Base-by-base conservation (phyloP, 129 eudicot genomes). In the Helianthus tuberosus region DNA sequence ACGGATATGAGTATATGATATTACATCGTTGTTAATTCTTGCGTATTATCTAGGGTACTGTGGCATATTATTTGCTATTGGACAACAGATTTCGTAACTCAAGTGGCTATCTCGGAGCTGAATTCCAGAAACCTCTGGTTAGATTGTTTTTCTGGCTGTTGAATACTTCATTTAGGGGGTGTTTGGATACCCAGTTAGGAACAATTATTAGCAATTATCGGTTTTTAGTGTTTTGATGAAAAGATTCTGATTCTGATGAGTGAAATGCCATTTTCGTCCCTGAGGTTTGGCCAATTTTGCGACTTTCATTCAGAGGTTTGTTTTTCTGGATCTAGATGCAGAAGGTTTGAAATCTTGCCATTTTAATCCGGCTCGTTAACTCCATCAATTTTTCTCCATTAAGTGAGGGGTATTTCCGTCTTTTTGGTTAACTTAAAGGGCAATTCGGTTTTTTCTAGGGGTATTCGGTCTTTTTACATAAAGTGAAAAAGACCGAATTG, bases 61-160 rank as follows among this genome's bases (percentile, higher is more conserved):
- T 93, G 75, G 92, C 98, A 29, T 93, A 93, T 83, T 93, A 93
- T 83, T 77, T 93, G 86, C 84, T 93, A 29, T 75, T 93, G 41
- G 98, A 93, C 84, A 93, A 93, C 62, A 82, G 97, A 49, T 90
- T 88, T 73, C 97, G 97, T 75, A 87, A 79, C 80, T 82, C 92
- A 52, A 87, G 85, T 73, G 98, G 98, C 73, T 93, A 93, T 76
- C 97, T 93, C 75, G 98, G 98, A 80, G 90, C 92, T 74, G 98
- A 93, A 85, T 93, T 93, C 69, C 96, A 88, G 74, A 96, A 93
- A 83, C 83, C 96, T 14, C 71, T 90, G 98, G 98, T 93, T 60
- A 32, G 86, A 48, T 61, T 25, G 50, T 16, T 67, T 62, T 46
- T 65, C 38, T 60, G 16, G 74, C 29, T 52, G 64, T 15, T 38